These are phyloP conservation scores for Blastobotrys illinoisensis DNA, from an alignment of 1,139 yeast genomes.

Conservation along the genomic window DNA sequence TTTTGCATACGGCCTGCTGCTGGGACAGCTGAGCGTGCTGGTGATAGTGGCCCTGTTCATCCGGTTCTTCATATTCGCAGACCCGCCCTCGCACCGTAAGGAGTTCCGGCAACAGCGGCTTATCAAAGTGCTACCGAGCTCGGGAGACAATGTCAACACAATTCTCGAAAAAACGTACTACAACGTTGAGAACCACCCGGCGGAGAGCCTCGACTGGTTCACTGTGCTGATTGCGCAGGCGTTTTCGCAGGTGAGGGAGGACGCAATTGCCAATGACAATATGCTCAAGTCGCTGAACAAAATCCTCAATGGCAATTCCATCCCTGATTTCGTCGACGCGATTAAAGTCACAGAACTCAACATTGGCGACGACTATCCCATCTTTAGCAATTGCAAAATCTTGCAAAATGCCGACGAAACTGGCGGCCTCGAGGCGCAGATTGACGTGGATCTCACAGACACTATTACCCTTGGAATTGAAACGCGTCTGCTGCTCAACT, in stretches of 20 bases:
- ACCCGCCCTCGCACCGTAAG: slow-evolving; percentile 39
- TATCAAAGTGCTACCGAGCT: slow-evolving; percentile 30
- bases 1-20: slow-evolving; percentile 34
- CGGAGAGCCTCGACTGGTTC: slow-evolving; percentile 96
- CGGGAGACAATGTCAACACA: slow-evolving; percentile 32
- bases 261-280: slow-evolving; percentile 79
- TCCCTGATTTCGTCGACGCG: slow-evolving; percentile 77
- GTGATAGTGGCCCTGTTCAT: slow-evolving; percentile 69
- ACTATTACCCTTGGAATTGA: slow-evolving; percentile 86
- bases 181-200: slow-evolving; percentile 76
- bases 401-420: slow-evolving; percentile 31
- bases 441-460: slow-evolving; percentile 89
- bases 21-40: slow-evolving; percentile 81
- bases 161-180: slow-evolving; percentile 89
- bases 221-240: slow-evolving; percentile 91
- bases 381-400: slow-evolving; percentile 87
- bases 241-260: slow-evolving; percentile 76
- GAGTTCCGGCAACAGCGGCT: slow-evolving; percentile 16
- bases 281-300: slow-evolving; percentile 69
- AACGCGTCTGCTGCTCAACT: slow-evolving; percentile 73
- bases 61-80: slow-evolving; percentile 86
- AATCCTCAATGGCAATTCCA: slow-evolving; percentile 44
- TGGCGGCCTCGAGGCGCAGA: slow-evolving; percentile 68
- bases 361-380: slow-evolving; percentile 93
- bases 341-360: slow-evolving; percentile 82